Base-by-base conservation (phyloP, 176 grass and related monocot genomes). In the Themeda triandra region DNA sequence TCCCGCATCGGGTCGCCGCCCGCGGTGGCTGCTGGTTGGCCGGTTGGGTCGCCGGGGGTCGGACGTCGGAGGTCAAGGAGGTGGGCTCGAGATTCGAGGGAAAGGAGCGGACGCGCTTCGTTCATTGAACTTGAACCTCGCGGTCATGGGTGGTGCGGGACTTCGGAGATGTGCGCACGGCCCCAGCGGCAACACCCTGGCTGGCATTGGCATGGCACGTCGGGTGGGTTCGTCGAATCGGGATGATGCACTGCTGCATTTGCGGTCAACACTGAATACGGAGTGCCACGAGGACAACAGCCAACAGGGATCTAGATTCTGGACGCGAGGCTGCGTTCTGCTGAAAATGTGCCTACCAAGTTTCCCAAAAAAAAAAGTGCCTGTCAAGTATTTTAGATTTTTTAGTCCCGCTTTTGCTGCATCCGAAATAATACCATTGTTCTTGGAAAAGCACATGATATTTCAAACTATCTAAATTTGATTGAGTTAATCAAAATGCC, bases 71-170 rank as follows among this genome's bases (percentile, higher is more conserved):
- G 46, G 46, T 6, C 46, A 6, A 35, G 36, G 63, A 21, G 17
- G 46, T 67, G 46, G 63, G 24, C 24, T 32, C 65, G 28, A 14
- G 49, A 71, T 63, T 78, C 49, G 5, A 64, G n/a, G 18, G 32
- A 86, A 86, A 80, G 77, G 68, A 51, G 1, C 31, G 77, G 77
- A 15, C 77, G 41, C 23, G 54, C 76, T 86, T 73, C 14, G 27
- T 86, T 39, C 77, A 12, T 10, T 80, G 58, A 72, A 80, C 31
- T 21, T 73, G 54, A 71, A 79, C 54, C 56, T 27, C 75, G 18
- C 4, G 21, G 44, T 49, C 77, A 8, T 44, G 39, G 66, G 70
- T 8, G 5, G 36, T 25, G 27, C n/a, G 21, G 53, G 33, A n/a
- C 63, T 27, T 68, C 6, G 19, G 73, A 12, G 32, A 76, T 15